These are phyloP conservation scores for Sugiyamaella americana DNA, from an alignment of 805 yeast genomes.

Conservation along the genomic window DNA sequence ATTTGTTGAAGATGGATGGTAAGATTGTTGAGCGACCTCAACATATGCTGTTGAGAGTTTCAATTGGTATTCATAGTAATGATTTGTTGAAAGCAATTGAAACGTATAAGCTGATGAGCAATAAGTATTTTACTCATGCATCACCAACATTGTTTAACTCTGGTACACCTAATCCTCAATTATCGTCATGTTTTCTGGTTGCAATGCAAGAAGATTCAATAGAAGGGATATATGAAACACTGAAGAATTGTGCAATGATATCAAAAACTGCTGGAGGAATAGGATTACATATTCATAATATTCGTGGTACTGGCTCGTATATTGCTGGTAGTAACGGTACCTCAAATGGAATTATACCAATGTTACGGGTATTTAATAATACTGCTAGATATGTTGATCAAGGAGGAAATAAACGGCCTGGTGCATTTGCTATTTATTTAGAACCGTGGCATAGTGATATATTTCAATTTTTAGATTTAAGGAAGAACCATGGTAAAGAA, in stretches of 20 bases:
- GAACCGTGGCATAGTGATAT: slow-evolving; percentile 97
- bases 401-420: slow-evolving; percentile 95
- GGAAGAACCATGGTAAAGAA: slow-evolving; percentile 91
- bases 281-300: slow-evolving; percentile 81
- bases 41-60: slow-evolving; percentile 77
- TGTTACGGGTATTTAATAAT: slow-evolving; percentile 87
- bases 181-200: slow-evolving; percentile 84
- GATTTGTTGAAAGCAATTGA: slow-evolving; percentile 58
- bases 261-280: slow-evolving; percentile 93
- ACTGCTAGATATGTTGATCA: slow-evolving; percentile 95
- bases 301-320: slow-evolving; percentile 74
- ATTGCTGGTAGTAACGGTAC: slow-evolving; percentile 83
- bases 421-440: slow-evolving; percentile 84
- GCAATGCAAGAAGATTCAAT: slow-evolving; percentile 90
- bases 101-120: slow-evolving; percentile 79
- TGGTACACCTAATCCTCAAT: slow-evolving; percentile 70
- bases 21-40: slow-evolving; percentile 79
- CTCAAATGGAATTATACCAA: slow-evolving; percentile 85
- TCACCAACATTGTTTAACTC: slow-evolving; percentile 92
- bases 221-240: slow-evolving; percentile 85
- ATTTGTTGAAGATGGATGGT: slow-evolving; percentile 51
- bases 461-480: slow-evolving; percentile 70
- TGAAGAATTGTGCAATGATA: slow-evolving; percentile 78
- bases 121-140: slow-evolving; percentile 80
- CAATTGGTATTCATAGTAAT: slow-evolving; percentile 75